Evolutionary conservation across 768 basidiomycete genomes (phyloP), one percentile per base, ranked within the genome.

Genomic region (Russula olivacea): DNA sequence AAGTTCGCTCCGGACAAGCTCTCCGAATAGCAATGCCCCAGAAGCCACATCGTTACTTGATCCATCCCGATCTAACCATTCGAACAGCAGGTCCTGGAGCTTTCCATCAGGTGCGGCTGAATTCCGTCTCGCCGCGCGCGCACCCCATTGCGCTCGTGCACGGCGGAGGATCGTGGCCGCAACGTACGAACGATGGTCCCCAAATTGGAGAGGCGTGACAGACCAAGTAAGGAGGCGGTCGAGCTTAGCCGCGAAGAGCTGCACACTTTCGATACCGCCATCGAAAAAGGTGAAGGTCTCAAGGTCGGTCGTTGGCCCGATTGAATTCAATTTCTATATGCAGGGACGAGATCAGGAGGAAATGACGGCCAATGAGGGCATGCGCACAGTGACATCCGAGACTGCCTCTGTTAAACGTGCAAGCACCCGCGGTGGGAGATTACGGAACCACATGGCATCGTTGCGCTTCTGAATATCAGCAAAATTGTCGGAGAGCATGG

Each of bases 221-320:
- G 83, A 83, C 91, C 91, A 93, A 0, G 88, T 88, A 11, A 93
- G 78, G 2, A 92, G 78, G 57, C 85, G 80, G 66, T 89, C 83
- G 19, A 92, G 79, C 69, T 91, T 90, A 61, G 81, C 80, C n/a
- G 78, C 74, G 68, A 91, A 89, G 12, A 73, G 66, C 19, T 60
- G 49, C 36, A 48, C 53, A 43, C 57, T 58, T 30, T 72, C 71
- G 2, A 71, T 70, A 32, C 75, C 76, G 10, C 78, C 76, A 8
- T 80, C 77, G 66, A 92, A 89, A 71, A 87, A 89, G 1, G 72
- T 60, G 36, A 89, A 74, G 8, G 76, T 72, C 28, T 77, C 74
- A 68, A 93, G 77, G 66, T 87, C 81, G 3, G 87, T 88, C 43
- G 78, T 78, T 21, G 79, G 80, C 28, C 83, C 84, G 61, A 93